A percentile compares a stretch with the other conserved stretches of the same genome.
These are phyloP conservation scores for Pelargonium myrrhifolium DNA, from an alignment of 441 rosid genomes.

Conservation along the genomic window DNA sequence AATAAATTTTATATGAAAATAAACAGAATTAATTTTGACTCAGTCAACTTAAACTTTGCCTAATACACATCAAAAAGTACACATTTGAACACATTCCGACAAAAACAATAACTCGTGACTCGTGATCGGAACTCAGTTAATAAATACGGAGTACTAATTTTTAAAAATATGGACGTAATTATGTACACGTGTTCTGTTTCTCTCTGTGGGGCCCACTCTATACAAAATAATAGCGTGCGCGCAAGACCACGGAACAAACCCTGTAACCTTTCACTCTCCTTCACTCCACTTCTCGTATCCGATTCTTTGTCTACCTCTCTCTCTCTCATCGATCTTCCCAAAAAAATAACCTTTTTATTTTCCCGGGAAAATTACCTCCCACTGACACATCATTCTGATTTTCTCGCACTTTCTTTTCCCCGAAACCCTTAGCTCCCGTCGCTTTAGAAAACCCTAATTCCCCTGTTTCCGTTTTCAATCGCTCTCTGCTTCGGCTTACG, in stretches of 20 bases:
- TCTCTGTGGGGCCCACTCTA: not conserved
- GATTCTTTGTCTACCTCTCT: not conserved
- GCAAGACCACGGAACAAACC: not conserved
- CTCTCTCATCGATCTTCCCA: not conserved
- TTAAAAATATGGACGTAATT: too few relatives aligned
- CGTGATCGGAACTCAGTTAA: too few relatives aligned
- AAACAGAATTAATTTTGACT: too few relatives aligned
- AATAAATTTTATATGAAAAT: too few relatives aligned
- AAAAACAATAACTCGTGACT: too few relatives aligned
- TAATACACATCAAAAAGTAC: too few relatives aligned
- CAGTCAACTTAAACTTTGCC: too few relatives aligned
- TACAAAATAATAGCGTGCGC: not conserved
- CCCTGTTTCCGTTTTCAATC: not conserved
- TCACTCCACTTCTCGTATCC: conserved; percentile 4
- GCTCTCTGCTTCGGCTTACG: not conserved
- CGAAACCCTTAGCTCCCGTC: not conserved
- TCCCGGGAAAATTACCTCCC: conserved; percentile 4
- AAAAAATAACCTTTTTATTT: not conserved
- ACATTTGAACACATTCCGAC: too few relatives aligned
- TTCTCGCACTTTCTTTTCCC: conserved; percentile 4
- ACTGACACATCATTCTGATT: not conserved
- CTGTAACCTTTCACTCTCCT: not conserved
- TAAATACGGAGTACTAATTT: too few relatives aligned
- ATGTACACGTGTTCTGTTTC: too few relatives aligned
- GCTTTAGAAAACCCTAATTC: not conserved